Conservation (phyloP, 139 green algal species). For the Tetradesmus obliquus region DNA sequence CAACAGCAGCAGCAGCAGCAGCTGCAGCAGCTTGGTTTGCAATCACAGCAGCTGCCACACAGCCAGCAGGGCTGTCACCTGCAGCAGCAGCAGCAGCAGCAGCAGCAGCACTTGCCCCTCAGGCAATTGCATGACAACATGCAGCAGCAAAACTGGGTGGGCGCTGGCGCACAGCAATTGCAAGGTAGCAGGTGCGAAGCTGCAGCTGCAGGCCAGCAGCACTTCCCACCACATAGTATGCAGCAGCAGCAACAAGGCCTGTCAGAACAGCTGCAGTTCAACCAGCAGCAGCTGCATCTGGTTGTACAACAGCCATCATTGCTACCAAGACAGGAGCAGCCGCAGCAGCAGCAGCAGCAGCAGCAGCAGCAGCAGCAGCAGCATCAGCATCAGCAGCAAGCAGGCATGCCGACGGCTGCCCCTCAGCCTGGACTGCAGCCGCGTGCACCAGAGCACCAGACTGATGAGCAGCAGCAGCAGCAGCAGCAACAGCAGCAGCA, state of each 20-base stretch:
- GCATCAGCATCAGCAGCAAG: background rate
- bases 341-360: background rate
- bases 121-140: slow-evolving; percentile 4
- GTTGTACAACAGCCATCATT: background rate
- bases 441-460: background rate
- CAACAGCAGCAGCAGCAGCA: background rate
- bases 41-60: background rate
- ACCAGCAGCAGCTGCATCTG: slow-evolving; percentile 8
- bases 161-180: background rate
- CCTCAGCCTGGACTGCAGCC: background rate
- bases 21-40: background rate
- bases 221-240: background rate
- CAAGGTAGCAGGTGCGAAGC: background rate
- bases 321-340: background rate
- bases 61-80: background rate
- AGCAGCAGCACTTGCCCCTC: slow-evolving; percentile 1
- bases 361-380: background rate
- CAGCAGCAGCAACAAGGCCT: background rate
- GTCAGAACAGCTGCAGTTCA: background rate
- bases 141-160: background rate
- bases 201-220: background rate
- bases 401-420: background rate
- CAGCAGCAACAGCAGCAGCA: slow-evolving; percentile 5
- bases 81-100: background rate
- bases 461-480: background rate